A percentile compares a stretch with the other conserved stretches of the same genome.
Conservation (phyloP, 768 basidiomycete genomes). For the Serendipita sp. region DNA sequence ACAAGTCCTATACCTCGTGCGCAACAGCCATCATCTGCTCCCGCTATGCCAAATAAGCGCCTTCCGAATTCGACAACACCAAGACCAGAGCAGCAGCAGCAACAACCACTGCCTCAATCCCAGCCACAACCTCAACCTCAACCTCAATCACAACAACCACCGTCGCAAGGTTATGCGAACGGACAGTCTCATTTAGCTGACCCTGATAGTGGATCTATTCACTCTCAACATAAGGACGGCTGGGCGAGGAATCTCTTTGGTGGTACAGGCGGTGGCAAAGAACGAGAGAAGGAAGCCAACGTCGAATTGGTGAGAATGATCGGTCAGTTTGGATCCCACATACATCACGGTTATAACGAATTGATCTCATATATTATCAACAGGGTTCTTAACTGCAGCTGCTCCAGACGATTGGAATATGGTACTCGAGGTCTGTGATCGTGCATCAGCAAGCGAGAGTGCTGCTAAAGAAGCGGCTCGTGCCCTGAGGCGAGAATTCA, state of each 20-base stretch:
- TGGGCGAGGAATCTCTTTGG: not conserved
- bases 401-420: slow-evolving; percentile 63
- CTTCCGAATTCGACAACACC: not conserved
- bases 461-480: slow-evolving; percentile 74
- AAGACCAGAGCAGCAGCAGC: slow-evolving; percentile 1
- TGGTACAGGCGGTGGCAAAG: not conserved
- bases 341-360: not conserved
- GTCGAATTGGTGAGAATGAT: slow-evolving; percentile 15
- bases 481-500: slow-evolving; percentile 73
- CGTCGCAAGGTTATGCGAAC: not conserved
- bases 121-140: not conserved
- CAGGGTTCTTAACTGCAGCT: slow-evolving; percentile 11
- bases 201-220: not conserved
- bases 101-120: not conserved
- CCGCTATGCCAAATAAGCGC: not conserved
- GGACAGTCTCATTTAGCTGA: not conserved
- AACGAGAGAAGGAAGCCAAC: not conserved
- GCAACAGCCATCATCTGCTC: not conserved
- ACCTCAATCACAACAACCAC: not conserved
- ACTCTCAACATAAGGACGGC: not conserved
- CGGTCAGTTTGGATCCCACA: slow-evolving; percentile 8
- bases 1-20: not conserved
- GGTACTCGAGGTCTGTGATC: slow-evolving; percentile 73
- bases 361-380: not conserved
- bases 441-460: slow-evolving; percentile 51